phyloP scores from a whole-genome alignment of 2,329 filamentous ascomycete genomes.

The Knoxdaviesia proteae region DNA sequence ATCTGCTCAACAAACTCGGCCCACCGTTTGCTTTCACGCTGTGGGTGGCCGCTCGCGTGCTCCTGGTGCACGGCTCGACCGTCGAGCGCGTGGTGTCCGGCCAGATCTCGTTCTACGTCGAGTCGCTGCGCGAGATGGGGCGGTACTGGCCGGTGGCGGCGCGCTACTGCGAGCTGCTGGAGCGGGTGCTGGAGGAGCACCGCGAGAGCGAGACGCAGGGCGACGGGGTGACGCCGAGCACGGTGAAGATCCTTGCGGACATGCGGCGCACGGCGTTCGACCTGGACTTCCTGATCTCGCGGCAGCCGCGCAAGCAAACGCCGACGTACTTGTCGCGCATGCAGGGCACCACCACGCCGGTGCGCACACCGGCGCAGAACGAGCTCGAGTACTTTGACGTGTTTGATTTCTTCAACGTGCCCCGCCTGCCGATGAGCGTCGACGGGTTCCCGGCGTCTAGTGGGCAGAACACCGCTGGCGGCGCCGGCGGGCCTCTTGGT shows the following conservation, averaged over 20 bases:
- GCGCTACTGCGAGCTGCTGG: constrained; percentile 59
- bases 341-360: constrained; percentile 33
- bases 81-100: constrained; percentile 67
- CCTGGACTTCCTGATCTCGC: constrained; percentile 71
- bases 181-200: constrained; percentile 72
- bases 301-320: constrained; percentile 38
- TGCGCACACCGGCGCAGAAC: constrained; percentile 50
- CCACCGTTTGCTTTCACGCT: constrained; percentile 82
- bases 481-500: not conserved
- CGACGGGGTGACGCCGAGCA: constrained; percentile 58
- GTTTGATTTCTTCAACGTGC: constrained; percentile 88
- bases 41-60: constrained; percentile 73
- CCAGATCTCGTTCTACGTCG: constrained; percentile 64
- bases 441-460: constrained; percentile 23
- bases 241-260: constrained; percentile 70
- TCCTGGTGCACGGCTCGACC: constrained; percentile 78
- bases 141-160: constrained; percentile 70
- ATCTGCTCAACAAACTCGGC: constrained; percentile 59
- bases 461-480: constrained; percentile 13
- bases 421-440: constrained; percentile 21
- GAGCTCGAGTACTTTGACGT: constrained; percentile 83
- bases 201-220: constrained; percentile 55
- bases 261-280: constrained; percentile 86
- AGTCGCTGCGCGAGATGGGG: constrained; percentile 62
- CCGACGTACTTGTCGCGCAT: constrained; percentile 11